These are phyloP conservation scores for Panaeolus cyanescens DNA, from an alignment of 768 basidiomycete genomes.

Conservation along the genomic window DNA sequence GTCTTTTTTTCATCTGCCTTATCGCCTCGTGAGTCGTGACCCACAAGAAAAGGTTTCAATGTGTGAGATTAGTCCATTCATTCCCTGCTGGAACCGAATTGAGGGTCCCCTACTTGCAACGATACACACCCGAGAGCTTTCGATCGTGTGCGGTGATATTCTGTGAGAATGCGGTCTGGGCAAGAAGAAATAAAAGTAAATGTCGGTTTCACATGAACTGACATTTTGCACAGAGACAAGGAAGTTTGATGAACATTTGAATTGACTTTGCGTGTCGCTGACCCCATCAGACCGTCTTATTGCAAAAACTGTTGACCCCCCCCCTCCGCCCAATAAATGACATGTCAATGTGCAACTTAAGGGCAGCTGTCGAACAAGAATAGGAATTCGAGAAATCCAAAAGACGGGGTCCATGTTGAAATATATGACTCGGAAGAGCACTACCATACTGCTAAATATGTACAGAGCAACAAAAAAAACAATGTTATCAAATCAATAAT, in stretches of 20 bases:
- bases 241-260: not conserved
- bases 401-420: not conserved
- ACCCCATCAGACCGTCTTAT: not conserved
- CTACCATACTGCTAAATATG: not conserved
- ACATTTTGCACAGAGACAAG: not conserved
- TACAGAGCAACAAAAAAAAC: not conserved
- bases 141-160: not conserved
- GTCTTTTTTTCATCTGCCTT: not conserved
- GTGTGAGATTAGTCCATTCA: not conserved
- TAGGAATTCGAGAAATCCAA: not conserved
- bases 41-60: constrained; percentile 12
- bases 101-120: not conserved
- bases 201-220: constrained; percentile 1
- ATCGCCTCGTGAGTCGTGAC: constrained; percentile 2
- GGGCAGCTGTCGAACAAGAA: not conserved
- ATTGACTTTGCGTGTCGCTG: not conserved
- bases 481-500: not conserved
- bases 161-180: not conserved
- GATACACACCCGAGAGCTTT: not conserved
- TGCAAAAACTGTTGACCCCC: not conserved
- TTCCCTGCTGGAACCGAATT: not conserved
- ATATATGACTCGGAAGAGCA: too few species aligned
- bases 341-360: not conserved
- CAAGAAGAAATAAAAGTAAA: not conserved
- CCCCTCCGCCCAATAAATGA: not conserved